A percentile compares a stretch with the other conserved stretches of the same genome.
Evolutionary conservation across 371 early-diverging fungal genomes (phyloP).

Genomic region (Batkoa obscura): DNA sequence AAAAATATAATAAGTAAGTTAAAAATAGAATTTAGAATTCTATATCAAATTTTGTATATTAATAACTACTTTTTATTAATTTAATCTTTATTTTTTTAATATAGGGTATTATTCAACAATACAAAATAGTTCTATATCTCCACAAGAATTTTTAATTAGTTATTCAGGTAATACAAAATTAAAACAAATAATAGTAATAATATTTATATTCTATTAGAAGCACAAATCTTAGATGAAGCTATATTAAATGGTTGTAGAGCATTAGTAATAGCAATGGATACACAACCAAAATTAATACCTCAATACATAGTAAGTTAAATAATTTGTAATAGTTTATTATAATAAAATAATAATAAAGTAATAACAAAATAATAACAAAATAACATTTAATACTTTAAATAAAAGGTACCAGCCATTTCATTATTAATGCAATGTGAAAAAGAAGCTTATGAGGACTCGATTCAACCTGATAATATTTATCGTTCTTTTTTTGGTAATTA

Average conservation of each 20-base stretch:
- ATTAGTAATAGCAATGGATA: not conserved
- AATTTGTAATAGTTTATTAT: not conserved
- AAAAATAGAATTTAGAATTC: too few species aligned
- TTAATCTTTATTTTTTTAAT: too few species aligned
- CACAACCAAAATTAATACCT: not conserved
- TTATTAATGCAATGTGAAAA: not conserved
- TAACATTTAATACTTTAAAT: not conserved
- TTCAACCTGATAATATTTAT: not conserved
- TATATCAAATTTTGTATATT: too few species aligned
- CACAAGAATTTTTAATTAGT: not conserved
- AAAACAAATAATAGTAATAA: not conserved
- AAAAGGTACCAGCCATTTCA: not conserved
- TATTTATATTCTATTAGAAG: not conserved
- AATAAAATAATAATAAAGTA: not conserved
- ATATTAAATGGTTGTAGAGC: not conserved
- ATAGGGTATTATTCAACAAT: too few species aligned
- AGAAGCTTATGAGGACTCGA: not conserved
- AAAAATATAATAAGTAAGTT: too few species aligned
- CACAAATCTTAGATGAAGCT: not conserved
- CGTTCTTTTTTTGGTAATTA: slow-evolving; percentile 1
- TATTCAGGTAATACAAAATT: not conserved
- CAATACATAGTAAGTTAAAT: not conserved
- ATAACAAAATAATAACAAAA: not conserved
- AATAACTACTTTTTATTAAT: too few species aligned
- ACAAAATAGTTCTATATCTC: too few species aligned